Evolutionary conservation across 306 rosid species (phyloP), one percentile per base, ranked within the genome.

Genomic region (Rosa lucieae): DNA sequence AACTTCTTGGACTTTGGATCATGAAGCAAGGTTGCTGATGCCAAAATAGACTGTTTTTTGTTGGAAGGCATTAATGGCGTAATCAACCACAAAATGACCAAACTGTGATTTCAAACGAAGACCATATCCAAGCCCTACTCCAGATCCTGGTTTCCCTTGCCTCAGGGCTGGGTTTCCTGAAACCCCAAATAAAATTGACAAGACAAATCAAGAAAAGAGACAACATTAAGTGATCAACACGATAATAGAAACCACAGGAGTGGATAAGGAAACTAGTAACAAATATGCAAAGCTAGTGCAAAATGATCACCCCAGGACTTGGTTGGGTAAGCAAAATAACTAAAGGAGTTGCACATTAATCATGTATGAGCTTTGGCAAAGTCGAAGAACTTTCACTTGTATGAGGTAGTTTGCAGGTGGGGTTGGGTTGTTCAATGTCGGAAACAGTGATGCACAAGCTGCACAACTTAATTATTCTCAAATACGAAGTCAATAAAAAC

Each of bases 81-180:
- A 91, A 86, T 93, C 97, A 72, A 87, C 89, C 78, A 91, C 97
- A 73, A 91, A 84, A 83, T 93, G 97, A 72, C 98, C 98, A 61
- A 89, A 77, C 78, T 85, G 92, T 81, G 97, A 93, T 88, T 90
- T 93, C 62, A 91, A 80, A 65, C 98, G 88, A 85, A 91, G 89
- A 72, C 97, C 92, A 84, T 84, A 93, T 85, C 97, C 98, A 58
- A 93, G 67, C 72, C 95, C 94, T 29, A 90, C 39, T 49, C 98
- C 98, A 39, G 86, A 87, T 90, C 98, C 98, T 52, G 98, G 98
- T 82, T 93, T 93, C 29, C 94, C 93, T 55, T 80, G 98, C 87
- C 98, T 82, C 84, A 87, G 53, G 17, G 94, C 94, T 76, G 98
- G 98, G 87, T 86, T 89, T 82, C 98, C 97, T 93, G 92, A 83